phyloP scores from a whole-genome alignment of 1,284 basidiomycete genomes.

The Xanthoconium separans region DNA sequence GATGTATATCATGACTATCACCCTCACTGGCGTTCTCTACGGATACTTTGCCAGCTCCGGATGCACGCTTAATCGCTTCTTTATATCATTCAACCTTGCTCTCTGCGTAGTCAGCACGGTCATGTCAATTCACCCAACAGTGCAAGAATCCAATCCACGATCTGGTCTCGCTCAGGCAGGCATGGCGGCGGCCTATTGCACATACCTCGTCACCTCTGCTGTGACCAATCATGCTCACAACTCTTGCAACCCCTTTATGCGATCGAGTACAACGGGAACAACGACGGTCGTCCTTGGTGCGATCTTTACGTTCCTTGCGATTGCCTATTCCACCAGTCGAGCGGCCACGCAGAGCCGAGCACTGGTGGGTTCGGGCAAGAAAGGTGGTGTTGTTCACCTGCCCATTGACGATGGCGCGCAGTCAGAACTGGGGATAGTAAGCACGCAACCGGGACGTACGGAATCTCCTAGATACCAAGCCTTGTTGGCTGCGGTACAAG shows the following conservation, averaged over 20 bases:
- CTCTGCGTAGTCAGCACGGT: constrained; percentile 81
- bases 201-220: constrained; percentile 93
- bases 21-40: constrained; percentile 86
- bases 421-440: constrained; percentile 74
- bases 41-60: constrained; percentile 88
- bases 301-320: constrained; percentile 95
- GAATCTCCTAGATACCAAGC: constrained; percentile 95
- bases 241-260: constrained; percentile 86
- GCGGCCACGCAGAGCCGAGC: constrained; percentile 95
- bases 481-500: constrained; percentile 92
- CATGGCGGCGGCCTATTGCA: constrained; percentile 97
- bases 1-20: constrained; percentile 83
- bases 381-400: constrained; percentile 62
- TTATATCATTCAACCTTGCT: constrained; percentile 92
- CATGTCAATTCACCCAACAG: constrained; percentile 79
- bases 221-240: constrained; percentile 88
- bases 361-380: constrained; percentile 75
- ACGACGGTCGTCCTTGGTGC: constrained; percentile 92
- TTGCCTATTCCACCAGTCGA: constrained; percentile 95
- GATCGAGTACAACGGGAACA: constrained; percentile 72
- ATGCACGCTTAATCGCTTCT: constrained; percentile 90
- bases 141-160: constrained; percentile 93
- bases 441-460: constrained; percentile 81
- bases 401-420: constrained; percentile 53
- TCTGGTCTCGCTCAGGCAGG: constrained; percentile 94